Conservation (phyloP, 179 eudicot genomes). For the Sideroxylon spinosum region DNA sequence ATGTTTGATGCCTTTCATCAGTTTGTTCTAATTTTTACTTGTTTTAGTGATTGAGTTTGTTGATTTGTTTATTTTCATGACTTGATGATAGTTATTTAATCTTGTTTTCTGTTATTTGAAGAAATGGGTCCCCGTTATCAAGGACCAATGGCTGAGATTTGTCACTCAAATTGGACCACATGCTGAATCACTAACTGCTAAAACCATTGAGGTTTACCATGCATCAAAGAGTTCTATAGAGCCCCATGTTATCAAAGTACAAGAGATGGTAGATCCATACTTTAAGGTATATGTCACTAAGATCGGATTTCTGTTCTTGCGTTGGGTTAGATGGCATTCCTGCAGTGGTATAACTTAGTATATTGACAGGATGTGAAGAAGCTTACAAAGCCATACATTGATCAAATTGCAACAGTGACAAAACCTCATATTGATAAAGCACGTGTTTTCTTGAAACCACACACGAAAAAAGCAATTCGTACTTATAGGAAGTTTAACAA, state of each 20-base stretch:
- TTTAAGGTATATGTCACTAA: conserved; percentile 48
- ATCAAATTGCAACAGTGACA: conserved; percentile 57
- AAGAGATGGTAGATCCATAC: conserved; percentile 59
- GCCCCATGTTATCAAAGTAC: conserved; percentile 56
- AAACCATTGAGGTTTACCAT: conserved; percentile 49
- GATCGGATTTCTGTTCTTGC: neutral
- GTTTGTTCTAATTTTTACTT: neutral
- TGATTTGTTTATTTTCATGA: neutral
- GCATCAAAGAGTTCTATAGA: conserved; percentile 39
- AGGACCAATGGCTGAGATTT: conserved; percentile 49
- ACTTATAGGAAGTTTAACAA: conserved; percentile 44
- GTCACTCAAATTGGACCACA: conserved; percentile 46
- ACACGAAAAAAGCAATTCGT: conserved; percentile 58
- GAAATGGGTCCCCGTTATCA: conserved; percentile 56
- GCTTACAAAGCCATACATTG: conserved; percentile 62
- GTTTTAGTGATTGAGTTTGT: conserved; percentile 8
- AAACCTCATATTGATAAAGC: conserved; percentile 75
- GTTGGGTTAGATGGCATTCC: neutral
- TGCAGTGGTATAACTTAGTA: neutral
- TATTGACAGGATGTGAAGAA: conserved; percentile 57
- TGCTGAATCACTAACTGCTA: conserved; percentile 36
- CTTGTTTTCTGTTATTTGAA: conserved; percentile 26
- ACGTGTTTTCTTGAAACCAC: conserved; percentile 53
- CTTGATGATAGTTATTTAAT: conserved; percentile 10
- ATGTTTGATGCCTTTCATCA: neutral